Base-by-base conservation (phyloP, 2,329 filamentous ascomycete species). In the Fusarium newnesense region DNA sequence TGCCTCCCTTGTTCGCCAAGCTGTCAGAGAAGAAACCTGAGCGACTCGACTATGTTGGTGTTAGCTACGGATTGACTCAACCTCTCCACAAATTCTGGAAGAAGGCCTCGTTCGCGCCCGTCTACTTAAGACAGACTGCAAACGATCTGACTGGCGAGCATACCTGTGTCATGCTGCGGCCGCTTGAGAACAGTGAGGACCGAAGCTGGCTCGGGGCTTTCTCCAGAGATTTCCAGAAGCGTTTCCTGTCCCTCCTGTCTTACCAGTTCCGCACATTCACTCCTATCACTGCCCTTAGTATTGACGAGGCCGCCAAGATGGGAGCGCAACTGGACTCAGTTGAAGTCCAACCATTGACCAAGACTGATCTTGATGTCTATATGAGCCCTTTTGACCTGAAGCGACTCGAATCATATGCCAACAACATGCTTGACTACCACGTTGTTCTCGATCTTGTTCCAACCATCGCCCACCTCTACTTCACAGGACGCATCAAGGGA, bases 131-230 rank as follows among this genome's bases (percentile, higher is more conserved):
- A 39, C 96, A 99, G 84, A 99, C 97, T 5, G 88, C 96, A 58
- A 99, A 98, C 80, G 96, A 98, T 64, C 87, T 99, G 50, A 99
- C 97, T 0, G 96, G 96, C 62, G 96, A 99, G 83, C 96, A 99
- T 81, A 97, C 96, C 0, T 98, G 95, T 80, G 96, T 99, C 34
- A 99, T 99, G 97, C 88, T 99, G 54, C 91, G 94, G 64, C 93
- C 95, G 4, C 87, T 99, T 11, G 87, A 90, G 67, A 86, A 83
- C 59, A 87, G 86, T 60, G 91, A 91, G 46, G 94, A 97, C 75
- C 86, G 86, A 64, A 90, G 89, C 77, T 98, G 96, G 96, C 90
- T 98, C 1, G 94, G 94, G 21, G 94, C 95, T 5, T 99, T 97
- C 79, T 89, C 96, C 8, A 90, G 93, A 70, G 96, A 99, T 81